Evolutionary conservation across 768 basidiomycete species (phyloP), one percentile per base, ranked within the genome.

Genomic region (Sarcodon aspratus): DNA sequence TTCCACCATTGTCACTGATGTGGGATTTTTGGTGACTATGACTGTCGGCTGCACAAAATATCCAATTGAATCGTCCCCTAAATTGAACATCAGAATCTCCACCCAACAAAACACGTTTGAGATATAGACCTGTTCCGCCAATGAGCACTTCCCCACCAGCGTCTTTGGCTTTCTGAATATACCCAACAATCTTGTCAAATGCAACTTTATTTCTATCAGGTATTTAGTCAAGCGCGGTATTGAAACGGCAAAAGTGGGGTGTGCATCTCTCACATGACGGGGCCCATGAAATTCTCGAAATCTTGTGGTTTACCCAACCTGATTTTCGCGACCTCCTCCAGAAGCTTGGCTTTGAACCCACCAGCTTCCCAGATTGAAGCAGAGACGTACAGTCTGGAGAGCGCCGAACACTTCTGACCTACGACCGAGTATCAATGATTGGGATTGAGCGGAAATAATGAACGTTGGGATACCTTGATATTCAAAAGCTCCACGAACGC

Each of bases 351-450:
- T 62, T 85, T 88, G 76, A 98, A 98, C 31, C 89, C 90, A 8
- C 40, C 40, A 32, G 66, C 68, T 46, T 78, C 72, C 96, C 96
- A 99, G 44, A 88, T 59, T 0, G 85, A 86, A 17, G 74, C 68
- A n/a, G 96, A 79, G 13, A 98, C 88, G 66, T 98, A 99, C 32
- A 89, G 62, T 46, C 96, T 73, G 3, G 94, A 94, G 33, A 94
- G 76, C 0, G 96, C 96, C 10, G 92, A 94, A 64, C 96, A 99
- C 66, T 98, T 99, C 63, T 99, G 96, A 46, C 91, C 86, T 85
- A 53, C 17, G 27, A 13, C 15, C 12, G 35, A 31, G 36, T 31
- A 15, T 6, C 27, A 8, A 49, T 1, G 47, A 27, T 38, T 15
- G 33, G n/a, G 43, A 13, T 18, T 2, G 9, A 31, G n/a, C 21